Percentiles rank a stretch among this genome's conserved stretches.
phyloP scores from a whole-genome alignment of 306 rosid genomes.

The Sicyos edulis region DNA sequence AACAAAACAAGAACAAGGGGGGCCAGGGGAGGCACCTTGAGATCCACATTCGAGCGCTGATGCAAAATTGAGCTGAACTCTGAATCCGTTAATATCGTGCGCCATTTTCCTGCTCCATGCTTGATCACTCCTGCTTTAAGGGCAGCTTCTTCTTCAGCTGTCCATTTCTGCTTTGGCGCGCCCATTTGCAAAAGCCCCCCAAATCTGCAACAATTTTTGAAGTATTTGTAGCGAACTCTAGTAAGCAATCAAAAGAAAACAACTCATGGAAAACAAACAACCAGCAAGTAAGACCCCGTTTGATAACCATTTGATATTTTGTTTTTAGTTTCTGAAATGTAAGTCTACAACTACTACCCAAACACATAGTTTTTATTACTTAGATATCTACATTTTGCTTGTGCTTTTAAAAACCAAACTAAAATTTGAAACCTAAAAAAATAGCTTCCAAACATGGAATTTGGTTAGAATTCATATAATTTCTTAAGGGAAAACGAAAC shows the following conservation, averaged over 20 bases:
- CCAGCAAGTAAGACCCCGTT: too few species aligned
- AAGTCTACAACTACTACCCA: too few species aligned
- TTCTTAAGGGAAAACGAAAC: too few species aligned
- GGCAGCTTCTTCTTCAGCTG: conserved; percentile 92
- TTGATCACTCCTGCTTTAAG: conserved; percentile 91
- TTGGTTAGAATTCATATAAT: too few species aligned
- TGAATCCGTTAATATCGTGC: conserved; percentile 81
- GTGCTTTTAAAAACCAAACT: too few species aligned
- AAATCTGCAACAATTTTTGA: conserved; percentile 20
- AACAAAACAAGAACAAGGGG: not conserved
- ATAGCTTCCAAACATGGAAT: too few species aligned
- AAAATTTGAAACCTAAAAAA: too few species aligned
- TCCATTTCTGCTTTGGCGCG: conserved; percentile 98
- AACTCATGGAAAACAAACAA: conserved; percentile 2
- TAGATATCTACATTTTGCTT: too few species aligned
- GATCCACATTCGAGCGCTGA: conserved; percentile 87
- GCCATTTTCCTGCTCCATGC: conserved; percentile 98
- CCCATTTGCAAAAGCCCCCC: conserved; percentile 59
- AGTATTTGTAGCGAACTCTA: not conserved
- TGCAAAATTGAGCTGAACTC: conserved; percentile 69
- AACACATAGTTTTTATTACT: too few species aligned
- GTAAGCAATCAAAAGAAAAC: conserved; percentile 4
- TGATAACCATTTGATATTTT: too few species aligned
- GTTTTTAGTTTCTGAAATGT: too few species aligned
- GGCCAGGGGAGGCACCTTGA: conserved; percentile 47